Evolutionary conservation across 2,329 filamentous ascomycete species (phyloP).

Genomic region (Fusarium sp.): DNA sequence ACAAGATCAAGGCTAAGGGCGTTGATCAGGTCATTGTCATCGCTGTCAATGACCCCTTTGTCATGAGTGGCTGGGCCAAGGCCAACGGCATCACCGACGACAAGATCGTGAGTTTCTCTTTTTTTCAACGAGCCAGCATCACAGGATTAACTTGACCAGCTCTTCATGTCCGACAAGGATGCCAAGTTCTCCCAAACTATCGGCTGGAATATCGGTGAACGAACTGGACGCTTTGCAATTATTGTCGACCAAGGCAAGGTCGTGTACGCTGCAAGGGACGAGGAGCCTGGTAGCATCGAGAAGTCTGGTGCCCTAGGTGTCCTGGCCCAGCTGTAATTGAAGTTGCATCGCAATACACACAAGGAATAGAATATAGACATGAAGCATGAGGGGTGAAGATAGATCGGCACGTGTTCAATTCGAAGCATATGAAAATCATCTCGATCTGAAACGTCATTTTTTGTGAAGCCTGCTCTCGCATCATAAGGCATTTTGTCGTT

Average conservation of each 20-base stretch:
- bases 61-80: slow-evolving; percentile 92
- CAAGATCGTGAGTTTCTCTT: slow-evolving; percentile 56
- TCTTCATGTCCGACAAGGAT: slow-evolving; percentile 77
- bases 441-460: not conserved
- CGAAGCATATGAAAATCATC: slow-evolving; percentile 8
- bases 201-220: slow-evolving; percentile 78
- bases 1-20: slow-evolving; percentile 78
- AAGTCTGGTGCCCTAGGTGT: slow-evolving; percentile 63
- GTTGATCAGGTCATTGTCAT: slow-evolving; percentile 84
- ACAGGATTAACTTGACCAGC: slow-evolving; percentile 47
- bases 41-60: slow-evolving; percentile 84
- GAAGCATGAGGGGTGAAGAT: slow-evolving; percentile 32
- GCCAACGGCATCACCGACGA: slow-evolving; percentile 81
- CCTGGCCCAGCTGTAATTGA: slow-evolving; percentile 59
- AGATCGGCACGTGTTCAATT: slow-evolving; percentile 17
- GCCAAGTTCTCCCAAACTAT: slow-evolving; percentile 79
- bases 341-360: slow-evolving; percentile 1
- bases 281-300: slow-evolving; percentile 53
- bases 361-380: slow-evolving; percentile 8
- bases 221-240: slow-evolving; percentile 82
- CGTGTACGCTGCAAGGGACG: slow-evolving; percentile 79
- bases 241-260: slow-evolving; percentile 86
- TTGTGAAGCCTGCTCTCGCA: slow-evolving; percentile 6
- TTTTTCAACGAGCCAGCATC: not conserved
- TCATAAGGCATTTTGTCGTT: slow-evolving; percentile 11